Conservation (phyloP, 768 basidiomycete genomes). For the Lentinula boryana region DNA sequence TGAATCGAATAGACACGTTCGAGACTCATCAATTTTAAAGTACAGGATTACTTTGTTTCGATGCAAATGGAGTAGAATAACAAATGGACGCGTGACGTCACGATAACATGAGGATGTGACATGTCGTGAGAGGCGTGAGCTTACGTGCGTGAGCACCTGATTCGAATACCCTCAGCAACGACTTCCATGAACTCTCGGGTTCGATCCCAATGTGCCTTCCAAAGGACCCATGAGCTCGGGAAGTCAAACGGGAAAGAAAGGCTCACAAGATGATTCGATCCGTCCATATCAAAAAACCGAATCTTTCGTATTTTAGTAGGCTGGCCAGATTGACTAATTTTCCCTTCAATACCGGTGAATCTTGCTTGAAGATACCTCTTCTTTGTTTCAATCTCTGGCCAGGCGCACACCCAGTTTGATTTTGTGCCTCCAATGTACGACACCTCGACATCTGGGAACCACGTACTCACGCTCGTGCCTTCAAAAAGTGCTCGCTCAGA, state of each 20-base stretch:
- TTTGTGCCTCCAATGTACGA: slow-evolving; percentile 2
- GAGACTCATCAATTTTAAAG: too few species aligned
- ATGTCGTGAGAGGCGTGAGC: not conserved
- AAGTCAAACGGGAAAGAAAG: not conserved
- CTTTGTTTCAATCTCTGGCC: slow-evolving; percentile 9
- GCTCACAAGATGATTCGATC: not conserved
- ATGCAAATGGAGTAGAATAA: too few species aligned
- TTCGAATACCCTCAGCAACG: not conserved
- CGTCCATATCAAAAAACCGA: not conserved
- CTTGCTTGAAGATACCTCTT: slow-evolving; percentile 1
- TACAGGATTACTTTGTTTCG: too few species aligned
- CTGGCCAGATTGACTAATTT: not conserved
- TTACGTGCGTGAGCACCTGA: too few species aligned
- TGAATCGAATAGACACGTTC: too few species aligned
- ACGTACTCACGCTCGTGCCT: not conserved
- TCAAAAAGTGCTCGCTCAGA: slow-evolving; percentile 7
- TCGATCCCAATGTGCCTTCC: not conserved
- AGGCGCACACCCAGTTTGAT: slow-evolving; percentile 7
- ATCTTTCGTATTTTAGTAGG: not conserved
- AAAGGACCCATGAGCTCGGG: not conserved
- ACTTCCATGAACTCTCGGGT: not conserved
- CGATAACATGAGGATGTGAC: not conserved
- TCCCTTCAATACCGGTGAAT: not conserved
- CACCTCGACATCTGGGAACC: slow-evolving; percentile 5
- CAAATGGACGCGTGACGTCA: too few species aligned